phyloP scores from a whole-genome alignment of 1,139 yeast genomes.

The Lodderomyces beijingensis region DNA sequence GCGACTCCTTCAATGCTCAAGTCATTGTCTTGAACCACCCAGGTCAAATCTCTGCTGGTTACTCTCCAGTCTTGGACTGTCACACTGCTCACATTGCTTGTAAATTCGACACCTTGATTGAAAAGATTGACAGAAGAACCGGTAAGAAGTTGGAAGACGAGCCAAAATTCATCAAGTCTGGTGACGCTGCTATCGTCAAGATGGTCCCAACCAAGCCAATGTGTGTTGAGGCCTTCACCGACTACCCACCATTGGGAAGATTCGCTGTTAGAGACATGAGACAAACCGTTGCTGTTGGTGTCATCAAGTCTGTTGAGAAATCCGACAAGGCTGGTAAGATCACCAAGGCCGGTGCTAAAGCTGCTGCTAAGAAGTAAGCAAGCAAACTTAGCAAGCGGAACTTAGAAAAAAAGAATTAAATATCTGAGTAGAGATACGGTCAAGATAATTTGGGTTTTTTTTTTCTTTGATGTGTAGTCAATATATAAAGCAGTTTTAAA shows the following conservation, averaged over 20 bases:
- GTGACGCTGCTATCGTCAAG: slow-evolving; percentile 92
- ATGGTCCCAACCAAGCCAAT: slow-evolving; percentile 93
- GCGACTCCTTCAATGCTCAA: slow-evolving; percentile 84
- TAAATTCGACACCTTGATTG: slow-evolving; percentile 77
- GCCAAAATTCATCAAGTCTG: slow-evolving; percentile 88
- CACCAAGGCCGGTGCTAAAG: slow-evolving; percentile 99
- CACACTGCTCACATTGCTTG: slow-evolving; percentile 96
- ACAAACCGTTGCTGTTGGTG: slow-evolving; percentile 99
- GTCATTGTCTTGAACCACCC: slow-evolving; percentile 90
- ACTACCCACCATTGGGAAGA: slow-evolving; percentile 98
- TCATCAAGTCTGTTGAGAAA: slow-evolving; percentile 97
- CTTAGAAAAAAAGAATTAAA: no score
- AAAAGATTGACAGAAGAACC: slow-evolving; percentile 92
- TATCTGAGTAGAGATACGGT: no score
- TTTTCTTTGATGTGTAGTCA: no score
- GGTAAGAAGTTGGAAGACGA: slow-evolving; percentile 81
- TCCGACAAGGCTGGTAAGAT: slow-evolving; percentile 95
- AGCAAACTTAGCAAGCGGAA: background rate
- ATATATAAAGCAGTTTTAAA: no score
- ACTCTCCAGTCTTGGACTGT: slow-evolving; percentile 92
- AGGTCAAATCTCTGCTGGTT: slow-evolving; percentile 90
- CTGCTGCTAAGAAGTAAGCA: slow-evolving; percentile 39
- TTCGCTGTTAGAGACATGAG: slow-evolving; percentile 99
- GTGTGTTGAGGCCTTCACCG: slow-evolving; percentile 96
- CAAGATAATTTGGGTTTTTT: no score